Evolutionary conservation across 2,329 filamentous ascomycete species (phyloP).

Genomic region (Colletotrichum tamarilloi): DNA sequence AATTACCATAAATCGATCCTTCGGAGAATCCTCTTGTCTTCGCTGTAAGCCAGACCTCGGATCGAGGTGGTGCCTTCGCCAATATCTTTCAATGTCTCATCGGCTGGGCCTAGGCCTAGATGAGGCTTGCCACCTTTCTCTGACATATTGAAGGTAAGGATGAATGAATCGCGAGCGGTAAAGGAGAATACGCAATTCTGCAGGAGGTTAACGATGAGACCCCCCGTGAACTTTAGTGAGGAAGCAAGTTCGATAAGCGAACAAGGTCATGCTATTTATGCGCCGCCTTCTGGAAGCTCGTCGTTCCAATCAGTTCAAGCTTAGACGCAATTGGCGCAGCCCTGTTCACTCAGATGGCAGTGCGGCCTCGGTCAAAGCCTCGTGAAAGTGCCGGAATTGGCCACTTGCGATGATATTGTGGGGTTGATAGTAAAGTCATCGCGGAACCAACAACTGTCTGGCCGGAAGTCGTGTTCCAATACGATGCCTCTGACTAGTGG

Average conservation of each 20-base stretch:
- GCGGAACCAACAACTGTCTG: neutral
- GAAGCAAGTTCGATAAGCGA: neutral
- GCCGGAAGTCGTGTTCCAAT: neutral
- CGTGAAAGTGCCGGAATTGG: neutral
- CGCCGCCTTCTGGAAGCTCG: neutral
- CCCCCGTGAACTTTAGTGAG: neutral
- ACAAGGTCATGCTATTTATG: neutral
- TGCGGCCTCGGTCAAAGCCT: neutral
- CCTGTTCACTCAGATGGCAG: neutral
- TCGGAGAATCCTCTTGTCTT: constrained; percentile 14
- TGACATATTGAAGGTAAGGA: neutral
- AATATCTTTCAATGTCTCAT: constrained; percentile 3
- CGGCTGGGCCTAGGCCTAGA: neutral
- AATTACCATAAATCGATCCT: constrained; percentile 50
- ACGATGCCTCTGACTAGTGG: neutral
- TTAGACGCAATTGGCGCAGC: neutral
- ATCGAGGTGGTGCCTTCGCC: neutral
- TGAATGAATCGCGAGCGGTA: neutral
- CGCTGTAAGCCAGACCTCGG: constrained; percentile 13
- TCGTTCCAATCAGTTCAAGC: neutral
- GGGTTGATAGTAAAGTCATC: neutral
- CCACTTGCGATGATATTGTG: neutral
- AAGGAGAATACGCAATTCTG: neutral
- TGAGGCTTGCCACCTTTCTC: constrained; percentile 3
- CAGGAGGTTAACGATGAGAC: neutral